A percentile compares a stretch with the other conserved stretches of the same genome.
These are phyloP conservation scores for Sicyos edulis DNA, from an alignment of 306 rosid species.

Conservation along the genomic window DNA sequence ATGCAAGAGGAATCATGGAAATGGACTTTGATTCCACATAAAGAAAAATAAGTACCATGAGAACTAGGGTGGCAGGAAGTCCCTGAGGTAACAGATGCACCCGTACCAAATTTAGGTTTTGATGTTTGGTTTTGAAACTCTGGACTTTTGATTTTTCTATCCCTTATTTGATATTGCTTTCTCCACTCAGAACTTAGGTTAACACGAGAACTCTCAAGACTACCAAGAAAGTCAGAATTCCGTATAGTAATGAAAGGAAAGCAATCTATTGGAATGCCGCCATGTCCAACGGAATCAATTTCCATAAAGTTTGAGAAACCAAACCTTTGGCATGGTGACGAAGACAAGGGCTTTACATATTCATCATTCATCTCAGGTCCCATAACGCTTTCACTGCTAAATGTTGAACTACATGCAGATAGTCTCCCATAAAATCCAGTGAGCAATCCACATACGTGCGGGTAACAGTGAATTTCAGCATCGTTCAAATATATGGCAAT, in stretches of 20 bases:
- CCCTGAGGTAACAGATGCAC: slow-evolving; percentile 31
- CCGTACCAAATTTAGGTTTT: slow-evolving; percentile 26
- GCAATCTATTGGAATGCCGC: slow-evolving; percentile 59
- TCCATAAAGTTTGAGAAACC: slow-evolving; percentile 83
- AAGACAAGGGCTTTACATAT: slow-evolving; percentile 26
- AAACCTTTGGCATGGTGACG: slow-evolving; percentile 50
- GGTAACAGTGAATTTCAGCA: slow-evolving; percentile 77
- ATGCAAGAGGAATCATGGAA: slow-evolving; percentile 85
- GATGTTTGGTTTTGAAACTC: slow-evolving; percentile 29
- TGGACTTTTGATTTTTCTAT: slow-evolving; percentile 37
- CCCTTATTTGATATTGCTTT: slow-evolving; percentile 47
- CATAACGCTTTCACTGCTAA: slow-evolving; percentile 21
- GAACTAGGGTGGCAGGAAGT: slow-evolving; percentile 27
- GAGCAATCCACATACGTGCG: slow-evolving; percentile 48
- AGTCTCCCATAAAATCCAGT: slow-evolving; percentile 47
- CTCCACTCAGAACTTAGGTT: slow-evolving; percentile 65
- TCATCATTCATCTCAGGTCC: slow-evolving; percentile 28
- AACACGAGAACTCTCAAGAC: slow-evolving; percentile 49
- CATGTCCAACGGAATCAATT: slow-evolving; percentile 49
- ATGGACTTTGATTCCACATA: slow-evolving; percentile 52
- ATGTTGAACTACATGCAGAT: slow-evolving; percentile 33
- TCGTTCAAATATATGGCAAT: slow-evolving; percentile 41
- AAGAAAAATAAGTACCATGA: slow-evolving; percentile 42
- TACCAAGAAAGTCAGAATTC: slow-evolving; percentile 54
- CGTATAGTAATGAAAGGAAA: slow-evolving; percentile 71